These are phyloP conservation scores for Gracilaria gracilis DNA, from an alignment of 23 red algal species.

Conservation along the genomic window DNA sequence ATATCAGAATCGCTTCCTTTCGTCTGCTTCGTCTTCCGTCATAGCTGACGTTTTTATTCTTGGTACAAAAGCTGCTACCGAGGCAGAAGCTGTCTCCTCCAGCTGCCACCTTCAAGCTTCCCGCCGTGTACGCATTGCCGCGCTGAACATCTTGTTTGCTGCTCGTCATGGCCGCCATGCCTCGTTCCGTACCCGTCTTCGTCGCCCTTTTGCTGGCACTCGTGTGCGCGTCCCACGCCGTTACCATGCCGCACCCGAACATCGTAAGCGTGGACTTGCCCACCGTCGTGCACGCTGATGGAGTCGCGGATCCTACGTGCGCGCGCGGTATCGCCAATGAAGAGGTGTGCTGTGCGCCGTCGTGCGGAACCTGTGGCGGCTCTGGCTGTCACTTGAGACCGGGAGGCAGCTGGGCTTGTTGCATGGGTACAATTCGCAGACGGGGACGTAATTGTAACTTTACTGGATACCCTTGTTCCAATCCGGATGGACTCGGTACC, in stretches of 20 bases:
- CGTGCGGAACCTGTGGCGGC: slow-evolving; percentile 50
- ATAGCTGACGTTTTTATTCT: too few species aligned
- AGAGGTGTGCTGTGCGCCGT: slow-evolving; percentile 35
- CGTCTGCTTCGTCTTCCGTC: too few species aligned
- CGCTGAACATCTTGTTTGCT: not conserved
- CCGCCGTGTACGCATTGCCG: not conserved
- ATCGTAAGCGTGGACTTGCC: not conserved
- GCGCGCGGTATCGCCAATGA: slow-evolving; percentile 34
- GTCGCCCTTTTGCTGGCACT: not conserved
- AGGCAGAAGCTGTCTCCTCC: too few species aligned
- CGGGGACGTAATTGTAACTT: slow-evolving; percentile 16
- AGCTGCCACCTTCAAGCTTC: not conserved
- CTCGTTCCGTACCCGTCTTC: too few species aligned
- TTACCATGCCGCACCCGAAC: not conserved
- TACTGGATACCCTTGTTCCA: slow-evolving; percentile 7
- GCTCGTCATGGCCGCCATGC: not conserved
- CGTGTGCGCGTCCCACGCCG: not conserved
- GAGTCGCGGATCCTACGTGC: slow-evolving; percentile 30
- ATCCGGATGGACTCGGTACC: not conserved
- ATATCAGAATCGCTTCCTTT: too few species aligned
- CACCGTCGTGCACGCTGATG: slow-evolving; percentile 1
- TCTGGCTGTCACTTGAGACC: slow-evolving; percentile 14
- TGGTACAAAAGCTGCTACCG: too few species aligned
- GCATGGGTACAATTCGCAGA: not conserved
- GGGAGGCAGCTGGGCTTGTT: slow-evolving; percentile 36